Evolutionary conservation across 768 basidiomycete genomes (phyloP), one percentile per base, ranked within the genome.

Genomic region (Kwoniella pini): DNA sequence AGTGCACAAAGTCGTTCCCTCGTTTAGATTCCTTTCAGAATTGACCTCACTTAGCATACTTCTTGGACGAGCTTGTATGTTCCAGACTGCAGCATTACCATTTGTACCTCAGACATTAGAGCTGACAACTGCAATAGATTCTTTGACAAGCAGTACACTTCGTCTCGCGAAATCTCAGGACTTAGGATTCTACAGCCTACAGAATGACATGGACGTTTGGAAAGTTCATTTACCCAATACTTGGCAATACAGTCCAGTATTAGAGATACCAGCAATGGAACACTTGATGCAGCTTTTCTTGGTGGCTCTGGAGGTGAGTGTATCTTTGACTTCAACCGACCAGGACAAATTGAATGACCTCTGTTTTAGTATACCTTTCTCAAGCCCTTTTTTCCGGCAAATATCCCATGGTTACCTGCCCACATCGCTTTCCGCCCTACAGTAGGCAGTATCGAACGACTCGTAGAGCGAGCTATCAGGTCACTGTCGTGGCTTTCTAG

Each of bases 31-130:
- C 27, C 46, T 50, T 21, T 24, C 38, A 13, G 57, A 59, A 24
- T 24, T 59, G 48, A 51, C 49, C 10, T 50, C 39, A 12, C 44
- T 59, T 15, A 50, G 46, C 7, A 50, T 50, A 19, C 4, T 59
- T 2, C 21, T 59, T 36, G 57, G 57, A 15, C 33, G 57, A 42
- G 46, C 46, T 21, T 49, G 57, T 59, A 26, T 24, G 57, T 59
- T 10, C 17, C 6, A 31, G 7, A 19, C 33, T n/a, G n/a, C n/a
- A n/a, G n/a, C n/a, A n/a, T n/a, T n/a, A n/a, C n/a, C n/a, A n/a
- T n/a, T n/a, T n/a, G n/a, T n/a, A n/a, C n/a, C n/a, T 49, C 15
- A 22, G 2, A 30, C 24, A 27, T 15, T n/a, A 27, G 28, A 19
- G 13, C 17, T 15, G n/a, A 38, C 26, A 31, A 0, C 26, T 6